phyloP scores from a whole-genome alignment of 2,329 filamentous ascomycete species.

The Paraconiothyrium brasiliense region DNA sequence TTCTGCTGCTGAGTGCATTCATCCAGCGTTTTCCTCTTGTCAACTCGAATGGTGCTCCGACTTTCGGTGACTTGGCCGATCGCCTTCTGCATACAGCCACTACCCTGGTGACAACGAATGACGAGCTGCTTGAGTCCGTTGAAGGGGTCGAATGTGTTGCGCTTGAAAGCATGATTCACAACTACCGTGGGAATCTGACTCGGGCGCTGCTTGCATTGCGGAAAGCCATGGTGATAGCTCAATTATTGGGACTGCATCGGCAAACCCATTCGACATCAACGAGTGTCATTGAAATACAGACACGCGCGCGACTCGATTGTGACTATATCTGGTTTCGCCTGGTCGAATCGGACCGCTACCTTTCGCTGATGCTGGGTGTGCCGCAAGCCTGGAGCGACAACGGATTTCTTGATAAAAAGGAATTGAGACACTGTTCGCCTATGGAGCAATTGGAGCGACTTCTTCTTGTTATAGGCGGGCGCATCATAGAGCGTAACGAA shows the following conservation, averaged over 20 bases:
- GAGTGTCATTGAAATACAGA: slow-evolving; percentile 16
- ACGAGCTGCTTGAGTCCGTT: slow-evolving; percentile 48
- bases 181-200: slow-evolving; percentile 51
- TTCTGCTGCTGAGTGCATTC: slow-evolving; percentile 41
- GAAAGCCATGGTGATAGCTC: slow-evolving; percentile 51
- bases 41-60: slow-evolving; percentile 29
- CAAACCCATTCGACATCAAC: slow-evolving; percentile 46
- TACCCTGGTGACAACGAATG: slow-evolving; percentile 46
- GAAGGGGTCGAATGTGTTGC: slow-evolving; percentile 55
- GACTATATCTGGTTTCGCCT: slow-evolving; percentile 51
- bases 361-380: slow-evolving; percentile 53
- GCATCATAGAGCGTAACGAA: slow-evolving; percentile 54
- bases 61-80: slow-evolving; percentile 33
- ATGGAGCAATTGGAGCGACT: slow-evolving; percentile 42
- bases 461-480: slow-evolving; percentile 43
- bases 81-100: slow-evolving; percentile 39
- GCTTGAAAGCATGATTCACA: slow-evolving; percentile 51
- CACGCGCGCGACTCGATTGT: slow-evolving; percentile 23
- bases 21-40: slow-evolving; percentile 32
- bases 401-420: slow-evolving; percentile 23
- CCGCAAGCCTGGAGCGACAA: slow-evolving; percentile 41
- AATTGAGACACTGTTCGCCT: slow-evolving; percentile 28
- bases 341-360: slow-evolving; percentile 48
- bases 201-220: slow-evolving; percentile 50
- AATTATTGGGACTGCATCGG: slow-evolving; percentile 52